These are phyloP conservation scores for Talaromyces wortmannii DNA, from an alignment of 495 filamentous ascomycete species.

Conservation along the genomic window DNA sequence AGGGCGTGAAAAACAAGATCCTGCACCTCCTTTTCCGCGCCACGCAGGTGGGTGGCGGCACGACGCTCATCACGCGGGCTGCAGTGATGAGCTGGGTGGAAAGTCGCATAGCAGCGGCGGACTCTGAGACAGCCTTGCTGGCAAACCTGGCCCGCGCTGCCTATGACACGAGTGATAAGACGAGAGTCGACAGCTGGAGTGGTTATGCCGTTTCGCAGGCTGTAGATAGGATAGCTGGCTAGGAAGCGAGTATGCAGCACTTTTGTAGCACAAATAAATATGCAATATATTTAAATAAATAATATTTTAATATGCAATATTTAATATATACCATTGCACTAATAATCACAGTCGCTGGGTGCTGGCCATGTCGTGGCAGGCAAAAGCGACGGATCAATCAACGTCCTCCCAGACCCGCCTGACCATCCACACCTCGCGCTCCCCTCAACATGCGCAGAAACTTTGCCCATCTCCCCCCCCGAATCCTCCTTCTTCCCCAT, in stretches of 20 bases:
- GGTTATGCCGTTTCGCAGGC: constrained; percentile 32
- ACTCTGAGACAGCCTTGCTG: constrained; percentile 42
- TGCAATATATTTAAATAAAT: too few relatives aligned
- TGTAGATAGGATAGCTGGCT: constrained; percentile 20
- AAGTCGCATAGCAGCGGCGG: constrained; percentile 39
- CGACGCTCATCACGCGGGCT: constrained; percentile 76
- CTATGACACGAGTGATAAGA: constrained; percentile 64
- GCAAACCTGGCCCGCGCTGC: constrained; percentile 52
- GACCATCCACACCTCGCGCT: background rate
- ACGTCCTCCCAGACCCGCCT: background rate
- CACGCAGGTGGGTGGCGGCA: constrained; percentile 69
- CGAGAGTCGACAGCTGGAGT: constrained; percentile 63
- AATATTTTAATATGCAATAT: too few relatives aligned
- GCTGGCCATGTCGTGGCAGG: too few relatives aligned
- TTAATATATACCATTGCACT: too few relatives aligned
- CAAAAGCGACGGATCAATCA: too few relatives aligned
- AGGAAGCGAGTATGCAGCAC: background rate
- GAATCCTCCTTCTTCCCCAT: constrained; percentile 5
- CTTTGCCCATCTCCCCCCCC: constrained; percentile 1
- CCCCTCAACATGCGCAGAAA: background rate
- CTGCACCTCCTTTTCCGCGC: constrained; percentile 67
- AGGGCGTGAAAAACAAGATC: constrained; percentile 57
- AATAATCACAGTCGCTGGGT: too few relatives aligned
- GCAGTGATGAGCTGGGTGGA: constrained; percentile 79
- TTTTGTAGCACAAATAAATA: too few relatives aligned